These are phyloP conservation scores for Rhizopogon sp. DNA, from an alignment of 768 basidiomycete species.

Conservation along the genomic window DNA sequence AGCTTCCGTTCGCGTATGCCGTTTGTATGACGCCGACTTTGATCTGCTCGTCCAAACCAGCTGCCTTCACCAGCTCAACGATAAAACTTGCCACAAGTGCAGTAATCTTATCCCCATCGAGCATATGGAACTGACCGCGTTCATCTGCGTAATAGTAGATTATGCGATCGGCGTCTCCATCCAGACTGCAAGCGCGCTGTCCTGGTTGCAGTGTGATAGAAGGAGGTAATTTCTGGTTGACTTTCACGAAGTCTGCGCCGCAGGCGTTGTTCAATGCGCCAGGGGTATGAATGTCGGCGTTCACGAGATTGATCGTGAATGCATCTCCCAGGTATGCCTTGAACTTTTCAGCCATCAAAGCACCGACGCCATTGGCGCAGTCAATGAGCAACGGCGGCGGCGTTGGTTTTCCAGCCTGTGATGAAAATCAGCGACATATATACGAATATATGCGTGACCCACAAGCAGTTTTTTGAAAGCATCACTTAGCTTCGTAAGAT, in stretches of 20 bases:
- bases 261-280: constrained; percentile 83
- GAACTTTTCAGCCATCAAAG: constrained; percentile 61
- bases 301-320: constrained; percentile 63
- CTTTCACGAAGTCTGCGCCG: constrained; percentile 98
- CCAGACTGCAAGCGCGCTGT: constrained; percentile 87
- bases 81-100: constrained; percentile 91
- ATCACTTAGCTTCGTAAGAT: constrained; percentile 72
- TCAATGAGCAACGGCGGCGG: constrained; percentile 73
- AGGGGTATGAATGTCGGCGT: constrained; percentile 56
- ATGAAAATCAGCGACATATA: neutral
- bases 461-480: constrained; percentile 90
- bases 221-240: constrained; percentile 80
- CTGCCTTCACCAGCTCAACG: constrained; percentile 79
- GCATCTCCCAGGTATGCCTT: constrained; percentile 51
- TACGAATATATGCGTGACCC: constrained; percentile 25
- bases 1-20: constrained; percentile 96
- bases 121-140: constrained; percentile 74
- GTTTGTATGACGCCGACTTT: constrained; percentile 97
- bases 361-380: constrained; percentile 98
- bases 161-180: constrained; percentile 95
- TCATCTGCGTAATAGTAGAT: constrained; percentile 93
- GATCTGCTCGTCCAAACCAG: constrained; percentile 72
- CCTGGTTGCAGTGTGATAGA: constrained; percentile 65
- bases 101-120: constrained; percentile 98
- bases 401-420: constrained; percentile 54